Conservation (phyloP, 208 protist genomes). For the Zelonia costaricensis region DNA sequence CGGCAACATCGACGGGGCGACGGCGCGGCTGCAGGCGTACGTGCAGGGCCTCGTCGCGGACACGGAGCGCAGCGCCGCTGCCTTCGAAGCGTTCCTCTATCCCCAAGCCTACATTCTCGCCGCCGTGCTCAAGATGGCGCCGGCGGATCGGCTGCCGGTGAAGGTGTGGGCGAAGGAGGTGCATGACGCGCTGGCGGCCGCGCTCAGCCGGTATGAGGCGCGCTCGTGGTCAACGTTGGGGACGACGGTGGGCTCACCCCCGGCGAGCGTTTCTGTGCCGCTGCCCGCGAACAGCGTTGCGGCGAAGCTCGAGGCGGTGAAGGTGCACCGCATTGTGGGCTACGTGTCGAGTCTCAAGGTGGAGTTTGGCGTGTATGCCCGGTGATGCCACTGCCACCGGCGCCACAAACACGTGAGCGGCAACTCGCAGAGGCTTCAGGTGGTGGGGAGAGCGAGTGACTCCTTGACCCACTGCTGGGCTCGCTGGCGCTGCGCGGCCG, state of each 20-base stretch:
- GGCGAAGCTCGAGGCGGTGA: slow-evolving; percentile 23
- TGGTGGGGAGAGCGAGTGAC: too few species aligned
- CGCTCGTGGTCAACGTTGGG: slow-evolving; percentile 25
- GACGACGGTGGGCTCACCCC: not conserved
- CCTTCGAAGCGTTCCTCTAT: slow-evolving; percentile 63
- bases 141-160: slow-evolving; percentile 45
- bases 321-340: slow-evolving; percentile 25
- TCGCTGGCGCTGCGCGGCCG: too few species aligned
- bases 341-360: slow-evolving; percentile 22
- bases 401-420: too few species aligned
- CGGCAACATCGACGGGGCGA: slow-evolving; percentile 10
- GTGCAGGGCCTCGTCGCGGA: slow-evolving; percentile 30
- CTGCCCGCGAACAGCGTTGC: slow-evolving; percentile 25
- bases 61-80: slow-evolving; percentile 20
- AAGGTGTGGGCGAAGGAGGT: slow-evolving; percentile 48
- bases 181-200: slow-evolving; percentile 31
- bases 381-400: not conserved
- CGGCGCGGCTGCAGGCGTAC: slow-evolving; percentile 21
- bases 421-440: too few species aligned
- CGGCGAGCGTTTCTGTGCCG: too few species aligned
- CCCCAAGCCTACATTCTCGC: slow-evolving; percentile 60
- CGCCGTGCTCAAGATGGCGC: slow-evolving; percentile 52
- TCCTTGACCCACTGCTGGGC: too few species aligned
- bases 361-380: slow-evolving; percentile 5
- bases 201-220: slow-evolving; percentile 33